A percentile compares a stretch with the other conserved stretches of the same genome.
phyloP scores from a whole-genome alignment of 495 filamentous ascomycete species.

The Staphylotrichum longicolle region DNA sequence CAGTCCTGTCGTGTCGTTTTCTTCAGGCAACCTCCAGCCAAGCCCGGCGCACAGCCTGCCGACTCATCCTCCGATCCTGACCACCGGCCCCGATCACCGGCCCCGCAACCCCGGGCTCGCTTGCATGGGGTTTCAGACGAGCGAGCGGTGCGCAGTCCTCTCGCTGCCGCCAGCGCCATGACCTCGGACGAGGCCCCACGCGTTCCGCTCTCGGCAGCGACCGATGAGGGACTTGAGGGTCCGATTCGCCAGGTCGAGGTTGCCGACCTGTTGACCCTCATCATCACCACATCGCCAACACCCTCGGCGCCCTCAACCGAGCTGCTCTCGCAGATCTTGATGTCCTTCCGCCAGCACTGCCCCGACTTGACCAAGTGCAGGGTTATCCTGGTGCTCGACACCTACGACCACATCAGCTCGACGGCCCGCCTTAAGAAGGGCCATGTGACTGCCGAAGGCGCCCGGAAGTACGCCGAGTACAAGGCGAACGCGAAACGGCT shows the following conservation, averaged over 20 bases:
- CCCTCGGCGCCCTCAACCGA: slow-evolving; percentile 49
- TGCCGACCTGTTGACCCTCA: slow-evolving; percentile 39
- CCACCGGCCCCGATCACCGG: neutral
- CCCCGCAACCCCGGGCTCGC: neutral
- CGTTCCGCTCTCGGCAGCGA: neutral
- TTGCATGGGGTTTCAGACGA: slow-evolving; percentile 3
- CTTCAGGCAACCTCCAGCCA: too few relatives aligned
- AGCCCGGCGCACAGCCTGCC: neutral
- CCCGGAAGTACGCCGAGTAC: slow-evolving; percentile 38
- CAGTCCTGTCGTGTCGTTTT: too few relatives aligned
- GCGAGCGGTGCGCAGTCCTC: neutral
- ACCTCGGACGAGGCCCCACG: neutral
- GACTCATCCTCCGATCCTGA: neutral
- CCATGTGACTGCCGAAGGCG: slow-evolving; percentile 42
- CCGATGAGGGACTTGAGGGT: neutral
- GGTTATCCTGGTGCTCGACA: slow-evolving; percentile 47
- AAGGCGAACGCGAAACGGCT: slow-evolving; percentile 42
- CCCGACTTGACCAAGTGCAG: slow-evolving; percentile 32
- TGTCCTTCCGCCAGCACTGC: slow-evolving; percentile 42
- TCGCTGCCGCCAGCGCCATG: slow-evolving; percentile 15
- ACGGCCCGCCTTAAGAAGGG: slow-evolving; percentile 46
- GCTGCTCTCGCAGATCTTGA: slow-evolving; percentile 39
- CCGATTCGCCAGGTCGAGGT: neutral
- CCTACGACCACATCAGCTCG: slow-evolving; percentile 42
- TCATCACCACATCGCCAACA: slow-evolving; percentile 50